Evolutionary conservation across 768 basidiomycete genomes (phyloP).

Genomic region (Royoungia palumana): DNA sequence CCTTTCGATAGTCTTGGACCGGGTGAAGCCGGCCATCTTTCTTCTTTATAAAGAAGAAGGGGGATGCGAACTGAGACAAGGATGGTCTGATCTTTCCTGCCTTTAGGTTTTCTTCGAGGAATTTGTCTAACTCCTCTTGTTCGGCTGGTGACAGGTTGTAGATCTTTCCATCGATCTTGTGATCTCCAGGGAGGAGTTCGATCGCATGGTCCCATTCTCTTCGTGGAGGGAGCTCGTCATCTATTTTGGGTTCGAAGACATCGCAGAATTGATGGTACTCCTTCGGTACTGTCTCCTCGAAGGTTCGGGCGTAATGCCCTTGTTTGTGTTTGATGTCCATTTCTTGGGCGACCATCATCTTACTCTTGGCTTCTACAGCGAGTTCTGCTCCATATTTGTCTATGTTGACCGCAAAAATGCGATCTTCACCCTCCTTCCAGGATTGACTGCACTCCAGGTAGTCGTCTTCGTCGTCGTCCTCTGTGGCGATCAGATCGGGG

Average conservation of each 20-base stretch:
- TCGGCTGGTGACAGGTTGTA: background rate
- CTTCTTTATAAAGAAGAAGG: conserved; percentile 33
- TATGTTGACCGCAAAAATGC: too few relatives aligned
- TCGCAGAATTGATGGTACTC: background rate
- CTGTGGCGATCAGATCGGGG: background rate
- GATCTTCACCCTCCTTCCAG: too few relatives aligned
- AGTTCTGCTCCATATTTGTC: too few relatives aligned
- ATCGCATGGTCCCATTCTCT: background rate
- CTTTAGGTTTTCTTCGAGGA: background rate
- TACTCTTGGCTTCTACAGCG: too few relatives aligned
- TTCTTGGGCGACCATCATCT: too few relatives aligned
- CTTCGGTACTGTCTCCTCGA: background rate
- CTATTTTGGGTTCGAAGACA: background rate
- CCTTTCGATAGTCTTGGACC: conserved; percentile 32
- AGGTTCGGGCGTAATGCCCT: background rate
- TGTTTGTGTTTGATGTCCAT: too few relatives aligned
- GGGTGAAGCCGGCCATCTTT: conserved; percentile 32
- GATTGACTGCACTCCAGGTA: background rate
- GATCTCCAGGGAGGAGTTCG: background rate
- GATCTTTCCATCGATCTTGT: background rate
- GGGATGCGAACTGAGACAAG: conserved; percentile 18
- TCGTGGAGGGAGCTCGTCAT: background rate
- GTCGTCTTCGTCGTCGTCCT: background rate
- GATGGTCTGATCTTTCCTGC: conserved; percentile 16
- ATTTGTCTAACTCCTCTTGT: background rate